Percentiles rank a stretch among this genome's conserved stretches.
Evolutionary conservation across 2,329 filamentous ascomycete species (phyloP).

Genomic region (Aspergillus arachidicola): DNA sequence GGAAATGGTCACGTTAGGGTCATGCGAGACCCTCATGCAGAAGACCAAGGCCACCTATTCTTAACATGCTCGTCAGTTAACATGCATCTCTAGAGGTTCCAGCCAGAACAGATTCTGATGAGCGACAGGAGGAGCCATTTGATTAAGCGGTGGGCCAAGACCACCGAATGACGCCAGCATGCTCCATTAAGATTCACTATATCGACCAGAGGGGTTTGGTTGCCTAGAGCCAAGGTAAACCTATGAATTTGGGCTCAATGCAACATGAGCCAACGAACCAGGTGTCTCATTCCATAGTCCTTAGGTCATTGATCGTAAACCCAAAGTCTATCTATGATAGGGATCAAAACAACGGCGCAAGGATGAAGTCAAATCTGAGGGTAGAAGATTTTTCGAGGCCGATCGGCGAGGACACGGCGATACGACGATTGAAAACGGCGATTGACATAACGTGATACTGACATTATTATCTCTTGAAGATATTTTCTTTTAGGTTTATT

Average conservation of each 20-base stretch:
- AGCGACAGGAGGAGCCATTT: neutral
- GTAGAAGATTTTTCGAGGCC: neutral
- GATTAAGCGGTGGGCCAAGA: neutral
- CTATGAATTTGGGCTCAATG: neutral
- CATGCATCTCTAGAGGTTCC: neutral
- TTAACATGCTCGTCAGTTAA: neutral
- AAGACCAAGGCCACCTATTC: neutral
- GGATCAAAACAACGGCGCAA: constrained; percentile 9
- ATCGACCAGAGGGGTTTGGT: neutral
- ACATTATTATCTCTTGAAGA: neutral
- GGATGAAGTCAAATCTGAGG: constrained; percentile 7
- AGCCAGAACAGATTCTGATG: neutral
- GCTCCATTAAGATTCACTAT: neutral
- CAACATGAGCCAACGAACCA: neutral
- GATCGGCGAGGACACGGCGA: neutral
- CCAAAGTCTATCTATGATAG: neutral
- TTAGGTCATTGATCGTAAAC: constrained; percentile 6
- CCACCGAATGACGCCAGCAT: constrained; percentile 14
- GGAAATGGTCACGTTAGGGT: neutral
- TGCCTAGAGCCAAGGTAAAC: neutral
- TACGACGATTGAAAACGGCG: neutral
- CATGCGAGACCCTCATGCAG: neutral
- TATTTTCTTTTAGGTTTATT: neutral
- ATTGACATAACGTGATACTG: neutral
- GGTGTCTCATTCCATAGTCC: neutral